A percentile compares a stretch with the other conserved stretches of the same genome.
Evolutionary conservation across 2,329 filamentous ascomycete species (phyloP).

Genomic region (Bipolaris oryzae): DNA sequence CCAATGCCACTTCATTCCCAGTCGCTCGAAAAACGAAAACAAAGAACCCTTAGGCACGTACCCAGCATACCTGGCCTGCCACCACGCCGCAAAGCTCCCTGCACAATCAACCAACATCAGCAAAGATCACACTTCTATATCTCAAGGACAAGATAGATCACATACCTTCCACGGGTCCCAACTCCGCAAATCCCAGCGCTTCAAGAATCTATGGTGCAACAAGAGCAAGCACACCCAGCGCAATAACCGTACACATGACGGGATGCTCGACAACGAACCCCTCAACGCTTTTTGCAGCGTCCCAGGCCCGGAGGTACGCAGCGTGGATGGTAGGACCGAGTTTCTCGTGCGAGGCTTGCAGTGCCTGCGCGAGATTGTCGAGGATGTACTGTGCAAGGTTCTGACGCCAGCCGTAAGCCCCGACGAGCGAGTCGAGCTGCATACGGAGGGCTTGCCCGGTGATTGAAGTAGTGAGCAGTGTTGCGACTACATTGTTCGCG

Average conservation of each 20-base stretch:
- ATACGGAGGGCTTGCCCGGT: slow-evolving; percentile 23
- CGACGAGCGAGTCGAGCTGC: slow-evolving; percentile 35
- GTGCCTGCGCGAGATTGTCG: slow-evolving; percentile 30
- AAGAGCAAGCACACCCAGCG: slow-evolving; percentile 37
- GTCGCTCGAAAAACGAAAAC: slow-evolving; percentile 52
- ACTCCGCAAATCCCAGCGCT: slow-evolving; percentile 41
- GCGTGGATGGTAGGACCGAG: slow-evolving; percentile 30
- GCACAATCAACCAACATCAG: neutral
- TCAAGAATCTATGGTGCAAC: slow-evolving; percentile 39
- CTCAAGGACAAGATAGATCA: neutral
- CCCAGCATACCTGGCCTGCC: slow-evolving; percentile 49
- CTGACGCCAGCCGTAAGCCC: slow-evolving; percentile 38
- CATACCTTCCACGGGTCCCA: slow-evolving; percentile 40
- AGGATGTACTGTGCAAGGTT: slow-evolving; percentile 39
- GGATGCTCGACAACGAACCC: slow-evolving; percentile 43
- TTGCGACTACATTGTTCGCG: slow-evolving; percentile 26
- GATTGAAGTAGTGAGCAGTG: slow-evolving; percentile 25
- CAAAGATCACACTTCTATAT: neutral
- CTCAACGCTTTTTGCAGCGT: slow-evolving; percentile 28
- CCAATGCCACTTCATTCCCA: slow-evolving; percentile 50
- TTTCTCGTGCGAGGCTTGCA: slow-evolving; percentile 29
- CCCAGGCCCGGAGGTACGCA: slow-evolving; percentile 33
- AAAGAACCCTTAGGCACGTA: slow-evolving; percentile 50
- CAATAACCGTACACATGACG: slow-evolving; percentile 36
- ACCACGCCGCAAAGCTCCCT: slow-evolving; percentile 49